These are phyloP conservation scores for Crithidia acanthocephali DNA, from an alignment of 208 protist species.

Conservation along the genomic window DNA sequence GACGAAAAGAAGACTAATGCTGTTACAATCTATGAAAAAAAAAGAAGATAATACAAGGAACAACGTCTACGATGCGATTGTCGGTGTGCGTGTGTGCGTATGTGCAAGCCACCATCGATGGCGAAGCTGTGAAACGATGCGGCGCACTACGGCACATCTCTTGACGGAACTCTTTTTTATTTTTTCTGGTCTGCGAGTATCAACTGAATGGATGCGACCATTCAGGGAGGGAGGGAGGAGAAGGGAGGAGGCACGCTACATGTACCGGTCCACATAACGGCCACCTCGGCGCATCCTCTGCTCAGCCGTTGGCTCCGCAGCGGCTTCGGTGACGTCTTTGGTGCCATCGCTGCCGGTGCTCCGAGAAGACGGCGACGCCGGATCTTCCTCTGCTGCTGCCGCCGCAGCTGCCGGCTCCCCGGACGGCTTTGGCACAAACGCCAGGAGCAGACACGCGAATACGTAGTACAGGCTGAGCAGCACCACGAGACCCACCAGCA, in stretches of 20 bases:
- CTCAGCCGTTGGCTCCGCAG: background rate
- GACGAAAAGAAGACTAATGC: slow-evolving; percentile 22
- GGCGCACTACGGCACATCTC: background rate
- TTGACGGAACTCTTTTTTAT: too few relatives aligned
- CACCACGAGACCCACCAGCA: slow-evolving; percentile 46
- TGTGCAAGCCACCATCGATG: too few relatives aligned
- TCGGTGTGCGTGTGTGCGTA: too few relatives aligned
- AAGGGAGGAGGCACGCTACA: slow-evolving; percentile 1
- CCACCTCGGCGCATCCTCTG: slow-evolving; percentile 12
- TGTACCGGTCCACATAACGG: slow-evolving; percentile 31
- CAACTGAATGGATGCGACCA: background rate
- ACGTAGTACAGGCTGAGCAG: slow-evolving; percentile 71
- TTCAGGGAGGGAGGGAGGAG: background rate
- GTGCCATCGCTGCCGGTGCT: background rate
- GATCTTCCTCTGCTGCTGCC: too few relatives aligned
- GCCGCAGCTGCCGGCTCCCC: background rate
- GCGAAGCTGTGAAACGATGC: background rate
- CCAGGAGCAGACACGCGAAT: slow-evolving; percentile 71
- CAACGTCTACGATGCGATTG: background rate
- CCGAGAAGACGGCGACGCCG: background rate
- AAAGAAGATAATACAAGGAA: background rate
- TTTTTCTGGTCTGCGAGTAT: too few relatives aligned
- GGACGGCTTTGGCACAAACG: slow-evolving; percentile 64
- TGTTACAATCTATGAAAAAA: slow-evolving; percentile 17
- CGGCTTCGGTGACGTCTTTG: background rate